Conservation (phyloP, 2,329 filamentous ascomycete species). For the Paraconiothyrium brasiliense region DNA sequence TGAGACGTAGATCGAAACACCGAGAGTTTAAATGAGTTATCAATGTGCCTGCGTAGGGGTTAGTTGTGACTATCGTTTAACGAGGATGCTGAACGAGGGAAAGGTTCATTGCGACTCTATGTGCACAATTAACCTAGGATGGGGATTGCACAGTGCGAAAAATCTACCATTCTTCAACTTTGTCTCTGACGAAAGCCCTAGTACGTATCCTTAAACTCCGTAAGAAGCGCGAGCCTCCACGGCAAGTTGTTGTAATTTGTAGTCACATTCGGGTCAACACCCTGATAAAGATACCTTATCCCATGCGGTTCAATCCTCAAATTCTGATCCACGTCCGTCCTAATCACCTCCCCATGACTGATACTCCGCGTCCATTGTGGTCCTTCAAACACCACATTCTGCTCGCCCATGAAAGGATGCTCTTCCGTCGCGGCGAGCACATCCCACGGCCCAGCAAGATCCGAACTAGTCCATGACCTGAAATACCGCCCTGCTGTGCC, state of each 20-base stretch:
- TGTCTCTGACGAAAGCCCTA: background rate
- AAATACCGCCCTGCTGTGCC: conserved; percentile 50
- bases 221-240: conserved; percentile 50
- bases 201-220: conserved; percentile 23
- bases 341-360: conserved; percentile 48
- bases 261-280: conserved; percentile 42
- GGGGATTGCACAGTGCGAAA: too few species aligned
- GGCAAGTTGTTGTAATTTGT: conserved; percentile 49
- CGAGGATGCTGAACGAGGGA: too few species aligned
- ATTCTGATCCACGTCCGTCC: conserved; percentile 50
- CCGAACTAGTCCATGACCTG: conserved; percentile 50
- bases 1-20: too few species aligned
- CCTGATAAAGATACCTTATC: conserved; percentile 53
- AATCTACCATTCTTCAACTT: background rate
- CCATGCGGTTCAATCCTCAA: conserved; percentile 47
- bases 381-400: conserved; percentile 50
- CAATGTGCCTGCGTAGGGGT: too few species aligned
- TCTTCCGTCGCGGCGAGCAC: conserved; percentile 47
- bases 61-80: too few species aligned
- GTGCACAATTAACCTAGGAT: too few species aligned
- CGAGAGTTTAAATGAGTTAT: too few species aligned
- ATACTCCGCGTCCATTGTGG: conserved; percentile 52
- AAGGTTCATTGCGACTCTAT: too few species aligned
- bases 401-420: conserved; percentile 51
- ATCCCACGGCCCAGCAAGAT: conserved; percentile 47